Percentiles rank a stretch among this genome's conserved stretches.
Conservation (phyloP, 163 green algal genomes). For the Scenedesmus sp. region DNA sequence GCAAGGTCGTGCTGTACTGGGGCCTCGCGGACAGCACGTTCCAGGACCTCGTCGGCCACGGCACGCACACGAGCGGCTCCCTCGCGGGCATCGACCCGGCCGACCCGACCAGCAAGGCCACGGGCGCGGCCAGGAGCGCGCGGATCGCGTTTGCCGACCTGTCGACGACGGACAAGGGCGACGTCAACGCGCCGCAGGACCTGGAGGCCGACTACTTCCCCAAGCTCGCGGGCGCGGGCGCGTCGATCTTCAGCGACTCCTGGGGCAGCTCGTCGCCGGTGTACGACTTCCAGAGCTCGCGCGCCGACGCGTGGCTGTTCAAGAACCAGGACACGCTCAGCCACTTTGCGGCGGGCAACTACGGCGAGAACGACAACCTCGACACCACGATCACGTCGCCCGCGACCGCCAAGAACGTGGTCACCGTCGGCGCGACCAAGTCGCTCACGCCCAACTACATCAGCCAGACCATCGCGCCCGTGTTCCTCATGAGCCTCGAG, state of each 20-base stretch:
- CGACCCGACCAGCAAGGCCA: slow-evolving; percentile 21
- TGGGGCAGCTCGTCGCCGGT: slow-evolving; percentile 76
- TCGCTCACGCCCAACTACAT: slow-evolving; percentile 24
- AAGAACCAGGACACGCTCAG: slow-evolving; percentile 83
- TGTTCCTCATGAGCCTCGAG: slow-evolving; percentile 21
- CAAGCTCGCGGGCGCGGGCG: slow-evolving; percentile 70
- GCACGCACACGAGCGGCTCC: slow-evolving; percentile 74
- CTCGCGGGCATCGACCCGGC: slow-evolving; percentile 48
- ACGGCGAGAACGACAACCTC: slow-evolving; percentile 56
- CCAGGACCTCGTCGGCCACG: slow-evolving; percentile 72
- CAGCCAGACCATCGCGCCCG: slow-evolving; percentile 16
- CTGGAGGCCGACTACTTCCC: slow-evolving; percentile 70
- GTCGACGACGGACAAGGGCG: not conserved
- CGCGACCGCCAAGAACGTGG: slow-evolving; percentile 87
- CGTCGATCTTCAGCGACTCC: slow-evolving; percentile 86
- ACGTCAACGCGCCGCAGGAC: slow-evolving; percentile 55
- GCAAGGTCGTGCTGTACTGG: slow-evolving; percentile 73
- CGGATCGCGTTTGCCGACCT: slow-evolving; percentile 90
- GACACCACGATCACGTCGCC: slow-evolving; percentile 79
- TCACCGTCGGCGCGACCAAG: slow-evolving; percentile 65
- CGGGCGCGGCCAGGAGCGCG: slow-evolving; percentile 80
- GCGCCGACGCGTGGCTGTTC: slow-evolving; percentile 74
- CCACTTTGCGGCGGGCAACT: slow-evolving; percentile 91
- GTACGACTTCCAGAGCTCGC: slow-evolving; percentile 79
- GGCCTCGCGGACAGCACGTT: slow-evolving; percentile 45